These are phyloP conservation scores for Casuarina equisetifolia DNA, from an alignment of 306 rosid genomes.

Conservation along the genomic window DNA sequence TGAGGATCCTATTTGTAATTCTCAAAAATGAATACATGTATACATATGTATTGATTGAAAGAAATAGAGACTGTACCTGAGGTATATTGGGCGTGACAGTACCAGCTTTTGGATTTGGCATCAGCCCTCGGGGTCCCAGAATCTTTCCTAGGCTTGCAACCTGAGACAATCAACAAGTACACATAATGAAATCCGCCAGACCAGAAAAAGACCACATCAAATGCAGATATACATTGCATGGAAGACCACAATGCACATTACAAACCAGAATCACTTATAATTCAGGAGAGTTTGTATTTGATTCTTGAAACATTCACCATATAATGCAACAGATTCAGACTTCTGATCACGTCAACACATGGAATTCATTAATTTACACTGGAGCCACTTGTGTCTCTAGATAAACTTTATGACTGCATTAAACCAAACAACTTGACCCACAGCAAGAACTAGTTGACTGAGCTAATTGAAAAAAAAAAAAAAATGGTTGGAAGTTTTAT, in stretches of 20 bases:
- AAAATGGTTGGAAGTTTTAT: not conserved
- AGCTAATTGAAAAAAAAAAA: not conserved
- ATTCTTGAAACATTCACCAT: not conserved
- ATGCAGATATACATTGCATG: not conserved
- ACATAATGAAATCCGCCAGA: slow-evolving; percentile 16
- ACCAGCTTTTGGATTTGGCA: slow-evolving; percentile 99
- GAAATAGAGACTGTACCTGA: slow-evolving; percentile 50
- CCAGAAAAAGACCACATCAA: not conserved
- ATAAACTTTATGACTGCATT: not conserved
- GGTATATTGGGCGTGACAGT: slow-evolving; percentile 94
- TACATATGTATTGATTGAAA: too few relatives aligned
- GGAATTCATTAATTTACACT: not conserved
- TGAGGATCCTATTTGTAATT: not conserved
- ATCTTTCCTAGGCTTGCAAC: slow-evolving; percentile 97
- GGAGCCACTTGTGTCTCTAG: not conserved
- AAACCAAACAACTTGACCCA: not conserved
- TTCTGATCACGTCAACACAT: not conserved
- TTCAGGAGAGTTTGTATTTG: not conserved
- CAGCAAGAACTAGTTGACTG: not conserved
- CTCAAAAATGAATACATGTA: too few relatives aligned
- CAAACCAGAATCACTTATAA: not conserved
- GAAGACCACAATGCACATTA: not conserved
- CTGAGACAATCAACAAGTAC: slow-evolving; percentile 43
- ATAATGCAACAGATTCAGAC: not conserved
- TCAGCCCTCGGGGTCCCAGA: slow-evolving; percentile 98